These are phyloP conservation scores for Candida sphagnicola DNA, from an alignment of 805 yeast genomes.

Conservation along the genomic window DNA sequence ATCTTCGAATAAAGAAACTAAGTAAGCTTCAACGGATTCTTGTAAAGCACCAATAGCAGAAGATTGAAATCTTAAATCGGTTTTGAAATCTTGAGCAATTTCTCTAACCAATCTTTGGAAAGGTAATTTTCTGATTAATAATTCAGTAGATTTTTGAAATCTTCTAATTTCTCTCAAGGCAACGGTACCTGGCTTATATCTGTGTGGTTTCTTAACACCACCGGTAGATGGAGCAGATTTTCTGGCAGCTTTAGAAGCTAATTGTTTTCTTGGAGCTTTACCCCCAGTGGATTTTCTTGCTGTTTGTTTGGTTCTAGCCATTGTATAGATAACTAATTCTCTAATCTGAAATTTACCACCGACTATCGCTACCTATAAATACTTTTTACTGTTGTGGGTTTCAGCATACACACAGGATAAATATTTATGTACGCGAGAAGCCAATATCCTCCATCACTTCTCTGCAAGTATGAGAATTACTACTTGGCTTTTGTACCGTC, in stretches of 20 bases:
- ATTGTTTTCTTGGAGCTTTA: slow-evolving; percentile 50
- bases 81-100: slow-evolving; percentile 47
- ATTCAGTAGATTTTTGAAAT: slow-evolving; percentile 47
- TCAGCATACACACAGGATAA: not conserved
- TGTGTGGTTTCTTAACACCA: slow-evolving; percentile 50
- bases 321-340: too few species aligned
- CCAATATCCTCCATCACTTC: too few species aligned
- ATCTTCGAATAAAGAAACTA: slow-evolving; percentile 46
- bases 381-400: too few species aligned
- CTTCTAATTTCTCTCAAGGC: slow-evolving; percentile 51
- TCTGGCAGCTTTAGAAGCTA: slow-evolving; percentile 50
- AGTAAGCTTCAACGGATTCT: slow-evolving; percentile 48
- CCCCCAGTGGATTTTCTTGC: slow-evolving; percentile 52
- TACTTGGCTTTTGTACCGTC: not conserved
- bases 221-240: slow-evolving; percentile 48
- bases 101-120: slow-evolving; percentile 50
- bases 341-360: too few species aligned
- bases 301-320: slow-evolving; percentile 51
- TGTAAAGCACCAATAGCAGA: slow-evolving; percentile 49
- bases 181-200: slow-evolving; percentile 52
- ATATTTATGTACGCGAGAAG: too few species aligned
- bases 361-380: not conserved
- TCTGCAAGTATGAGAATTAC: slow-evolving; percentile 1
- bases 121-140: slow-evolving; percentile 47
- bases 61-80: slow-evolving; percentile 47